Conservation (phyloP, 2,329 filamentous ascomycete genomes). For the Emmonsiellopsis sp. region DNA sequence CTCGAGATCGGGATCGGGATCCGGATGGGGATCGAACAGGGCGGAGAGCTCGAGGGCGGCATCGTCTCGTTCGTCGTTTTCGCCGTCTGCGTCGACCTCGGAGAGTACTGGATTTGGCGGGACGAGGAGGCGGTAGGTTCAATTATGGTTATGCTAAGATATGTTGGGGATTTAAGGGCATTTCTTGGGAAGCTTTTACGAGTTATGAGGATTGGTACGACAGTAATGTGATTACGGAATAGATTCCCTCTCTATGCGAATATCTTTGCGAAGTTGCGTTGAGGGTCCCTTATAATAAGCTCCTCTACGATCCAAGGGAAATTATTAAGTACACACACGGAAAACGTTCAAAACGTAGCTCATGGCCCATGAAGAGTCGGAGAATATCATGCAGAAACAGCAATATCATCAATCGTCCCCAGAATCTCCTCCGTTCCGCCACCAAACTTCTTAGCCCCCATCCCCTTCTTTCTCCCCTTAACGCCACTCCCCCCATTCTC, state of each 20-base stretch:
- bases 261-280: no score
- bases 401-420: conserved; percentile 26
- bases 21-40: conserved; percentile 1
- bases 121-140: background rate
- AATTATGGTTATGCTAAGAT: no score
- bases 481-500: conserved; percentile 16
- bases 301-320: no score
- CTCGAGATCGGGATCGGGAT: background rate
- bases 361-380: no score
- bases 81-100: background rate
- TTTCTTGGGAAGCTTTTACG: no score
- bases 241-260: no score
- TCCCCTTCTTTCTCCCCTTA: conserved; percentile 19
- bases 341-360: no score
- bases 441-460: conserved; percentile 12
- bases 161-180: no score
- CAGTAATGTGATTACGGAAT: no score
- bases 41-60: background rate
- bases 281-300: no score
- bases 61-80: background rate
- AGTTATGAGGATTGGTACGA: no score
- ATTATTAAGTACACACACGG: no score
- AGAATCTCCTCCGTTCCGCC: conserved; percentile 33
- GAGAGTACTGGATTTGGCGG: conserved; percentile 2
- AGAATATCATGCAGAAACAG: background rate